phyloP scores from a whole-genome alignment of 106 monocot species.

The Platanthera zijinensis region DNA sequence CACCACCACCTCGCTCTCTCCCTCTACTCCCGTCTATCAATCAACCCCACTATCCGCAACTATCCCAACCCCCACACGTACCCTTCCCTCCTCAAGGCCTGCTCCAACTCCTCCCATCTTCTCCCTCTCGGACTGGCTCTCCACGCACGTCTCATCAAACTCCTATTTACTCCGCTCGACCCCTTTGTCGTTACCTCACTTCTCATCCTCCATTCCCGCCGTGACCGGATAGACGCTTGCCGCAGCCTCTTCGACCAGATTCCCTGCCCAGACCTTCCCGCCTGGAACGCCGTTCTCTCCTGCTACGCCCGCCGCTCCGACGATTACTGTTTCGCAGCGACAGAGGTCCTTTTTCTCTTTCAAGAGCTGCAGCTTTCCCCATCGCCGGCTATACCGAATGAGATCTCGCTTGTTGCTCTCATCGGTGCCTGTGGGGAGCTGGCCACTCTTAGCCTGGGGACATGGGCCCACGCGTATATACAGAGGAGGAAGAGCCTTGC shows the following conservation, averaged over 20 bases:
- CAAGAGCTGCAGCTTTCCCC: constrained; percentile 7
- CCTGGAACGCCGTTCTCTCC: constrained; percentile 35
- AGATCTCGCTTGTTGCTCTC: constrained; percentile 30
- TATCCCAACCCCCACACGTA: constrained; percentile 35
- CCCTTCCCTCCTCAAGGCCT: constrained; percentile 36
- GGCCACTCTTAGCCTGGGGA: constrained; percentile 25
- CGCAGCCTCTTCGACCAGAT: constrained; percentile 28
- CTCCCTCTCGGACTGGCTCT: constrained; percentile 17
- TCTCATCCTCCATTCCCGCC: constrained; percentile 24
- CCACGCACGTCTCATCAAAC: constrained; percentile 42
- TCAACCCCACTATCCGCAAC: not conserved
- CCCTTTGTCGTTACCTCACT: constrained; percentile 24
- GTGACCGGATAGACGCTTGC: constrained; percentile 9
- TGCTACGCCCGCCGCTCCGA: constrained; percentile 15
- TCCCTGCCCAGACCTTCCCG: constrained; percentile 19
- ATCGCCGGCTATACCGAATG: constrained; percentile 10
- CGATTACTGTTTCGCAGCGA: not conserved
- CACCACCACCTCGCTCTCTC: constrained; percentile 12
- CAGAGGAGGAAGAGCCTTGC: not conserved
- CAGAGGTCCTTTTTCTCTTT: constrained; percentile 24
- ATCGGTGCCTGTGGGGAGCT: constrained; percentile 31
- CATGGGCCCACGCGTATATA: constrained; percentile 37
- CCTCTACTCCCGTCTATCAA: constrained; percentile 19
- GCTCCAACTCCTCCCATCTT: not conserved
- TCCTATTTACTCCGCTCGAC: constrained; percentile 18